phyloP scores from a whole-genome alignment of 2,329 filamentous ascomycete species.

The Colletotrichum phormii region DNA sequence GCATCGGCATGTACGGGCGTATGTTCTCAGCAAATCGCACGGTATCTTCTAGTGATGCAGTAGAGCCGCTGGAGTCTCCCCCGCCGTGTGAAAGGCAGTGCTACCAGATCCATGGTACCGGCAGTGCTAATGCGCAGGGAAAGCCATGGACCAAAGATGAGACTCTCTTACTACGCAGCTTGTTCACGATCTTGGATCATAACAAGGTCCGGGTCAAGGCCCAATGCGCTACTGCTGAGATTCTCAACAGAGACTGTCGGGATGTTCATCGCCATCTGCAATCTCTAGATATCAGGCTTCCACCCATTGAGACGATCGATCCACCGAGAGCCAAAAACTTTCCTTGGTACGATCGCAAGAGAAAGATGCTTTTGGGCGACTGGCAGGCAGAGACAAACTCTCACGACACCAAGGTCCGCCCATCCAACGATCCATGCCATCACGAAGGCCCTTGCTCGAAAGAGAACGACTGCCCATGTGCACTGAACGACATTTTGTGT shows the following conservation, averaged over 20 bases:
- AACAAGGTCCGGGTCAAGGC: constrained; percentile 55
- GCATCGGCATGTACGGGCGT: constrained; percentile 36
- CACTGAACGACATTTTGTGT: constrained; percentile 70
- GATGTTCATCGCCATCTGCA: constrained; percentile 60
- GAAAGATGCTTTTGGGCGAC: constrained; percentile 64
- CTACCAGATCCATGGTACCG: constrained; percentile 46
- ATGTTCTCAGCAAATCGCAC: constrained; percentile 35
- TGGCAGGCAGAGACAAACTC: constrained; percentile 67
- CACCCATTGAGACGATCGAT: constrained; percentile 39
- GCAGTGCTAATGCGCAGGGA: constrained; percentile 5
- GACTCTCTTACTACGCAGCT: constrained; percentile 58
- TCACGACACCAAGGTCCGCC: constrained; percentile 66
- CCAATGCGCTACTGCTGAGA: constrained; percentile 62
- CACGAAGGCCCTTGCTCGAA: constrained; percentile 76
- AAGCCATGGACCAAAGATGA: constrained; percentile 62
- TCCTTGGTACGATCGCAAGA: constrained; percentile 68
- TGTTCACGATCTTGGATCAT: constrained; percentile 55
- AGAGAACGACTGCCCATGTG: constrained; percentile 71
- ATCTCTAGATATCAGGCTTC: constrained; percentile 51
- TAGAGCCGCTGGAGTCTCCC: constrained; percentile 26
- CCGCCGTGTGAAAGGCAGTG: constrained; percentile 56
- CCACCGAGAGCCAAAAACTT: constrained; percentile 56
- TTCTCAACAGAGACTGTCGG: constrained; percentile 64
- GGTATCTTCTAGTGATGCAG: constrained; percentile 15
- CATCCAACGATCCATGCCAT: constrained; percentile 72